phyloP scores from a whole-genome alignment of 2,329 filamentous ascomycete species.

The Coniella lustricola region DNA sequence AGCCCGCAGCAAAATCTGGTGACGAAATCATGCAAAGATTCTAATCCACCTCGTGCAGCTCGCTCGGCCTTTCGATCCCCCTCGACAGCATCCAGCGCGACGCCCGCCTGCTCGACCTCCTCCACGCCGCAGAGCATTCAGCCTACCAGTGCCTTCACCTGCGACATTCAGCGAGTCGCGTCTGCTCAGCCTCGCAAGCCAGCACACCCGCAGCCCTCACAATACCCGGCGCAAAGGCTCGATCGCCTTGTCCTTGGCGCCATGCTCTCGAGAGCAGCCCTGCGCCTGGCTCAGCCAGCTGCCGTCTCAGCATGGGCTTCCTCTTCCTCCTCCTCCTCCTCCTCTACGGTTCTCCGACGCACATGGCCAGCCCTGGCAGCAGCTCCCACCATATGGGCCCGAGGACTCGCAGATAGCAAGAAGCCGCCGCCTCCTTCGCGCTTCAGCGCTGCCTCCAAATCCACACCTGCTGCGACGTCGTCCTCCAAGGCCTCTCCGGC shows the following conservation, averaged over 20 bases:
- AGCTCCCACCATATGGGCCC: constrained; percentile 32
- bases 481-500: constrained; percentile 4
- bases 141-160: too few species aligned
- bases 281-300: constrained; percentile 29
- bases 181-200: too few species aligned
- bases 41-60: constrained; percentile 1
- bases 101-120: neutral
- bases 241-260: constrained; percentile 11
- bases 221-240: neutral
- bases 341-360: too few species aligned
- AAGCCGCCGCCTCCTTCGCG: constrained; percentile 21
- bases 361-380: constrained; percentile 19
- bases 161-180: too few species aligned
- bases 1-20: neutral
- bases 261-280: constrained; percentile 34
- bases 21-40: neutral
- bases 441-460: constrained; percentile 18
- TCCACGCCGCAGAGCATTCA: neutral
- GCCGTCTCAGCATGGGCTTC: constrained; percentile 24
- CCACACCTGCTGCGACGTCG: constrained; percentile 6
- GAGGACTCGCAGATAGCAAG: constrained; percentile 37
- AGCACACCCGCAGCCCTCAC: too few species aligned
- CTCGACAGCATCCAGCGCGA: constrained; percentile 1
- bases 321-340: constrained; percentile 20
- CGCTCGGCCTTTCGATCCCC: too few species aligned